A percentile compares a stretch with the other conserved stretches of the same genome.
phyloP scores from a whole-genome alignment of 139 green algal genomes.

The Micromonas commoda region DNA sequence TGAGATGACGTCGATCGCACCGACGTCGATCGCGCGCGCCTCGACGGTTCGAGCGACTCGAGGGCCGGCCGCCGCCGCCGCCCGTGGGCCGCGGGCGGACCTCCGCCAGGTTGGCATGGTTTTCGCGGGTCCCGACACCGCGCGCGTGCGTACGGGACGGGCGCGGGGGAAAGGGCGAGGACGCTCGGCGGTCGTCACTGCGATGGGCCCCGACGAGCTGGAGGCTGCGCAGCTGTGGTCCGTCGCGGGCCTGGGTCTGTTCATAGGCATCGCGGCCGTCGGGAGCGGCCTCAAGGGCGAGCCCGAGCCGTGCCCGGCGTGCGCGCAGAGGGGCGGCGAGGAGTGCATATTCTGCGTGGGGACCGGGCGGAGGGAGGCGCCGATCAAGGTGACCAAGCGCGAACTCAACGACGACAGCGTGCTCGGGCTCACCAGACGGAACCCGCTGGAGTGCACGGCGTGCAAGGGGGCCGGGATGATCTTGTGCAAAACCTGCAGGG shows the following conservation, averaged over 20 bases:
- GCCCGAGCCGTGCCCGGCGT: constrained; percentile 21
- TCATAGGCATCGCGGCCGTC: not conserved
- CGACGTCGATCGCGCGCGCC: too few relatives aligned
- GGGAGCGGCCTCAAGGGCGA: constrained; percentile 1
- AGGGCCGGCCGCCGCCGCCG: too few relatives aligned
- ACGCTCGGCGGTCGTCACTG: too few relatives aligned
- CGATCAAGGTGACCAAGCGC: not conserved
- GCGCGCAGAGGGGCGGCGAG: not conserved
- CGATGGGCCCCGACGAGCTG: too few relatives aligned
- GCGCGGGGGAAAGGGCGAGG: too few relatives aligned
- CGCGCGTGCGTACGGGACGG: too few relatives aligned
- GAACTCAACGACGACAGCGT: constrained; percentile 13
- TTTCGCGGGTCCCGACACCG: too few relatives aligned
- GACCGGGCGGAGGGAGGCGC: constrained; percentile 8
- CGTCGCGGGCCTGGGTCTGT: not conserved
- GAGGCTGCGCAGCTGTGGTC: not conserved
- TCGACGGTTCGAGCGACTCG: too few relatives aligned
- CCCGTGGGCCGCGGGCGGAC: too few relatives aligned
- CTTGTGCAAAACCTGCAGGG: constrained; percentile 14
- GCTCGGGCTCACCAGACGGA: constrained; percentile 10
- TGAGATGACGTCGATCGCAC: too few relatives aligned
- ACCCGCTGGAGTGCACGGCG: constrained; percentile 21
- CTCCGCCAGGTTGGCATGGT: too few relatives aligned
- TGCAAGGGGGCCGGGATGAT: constrained; percentile 26
- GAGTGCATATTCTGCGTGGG: constrained; percentile 17